Percentiles rank a stretch among this genome's conserved stretches.
Evolutionary conservation across 1,284 basidiomycete species (phyloP).

Genomic region (Boletus semigastroideus): DNA sequence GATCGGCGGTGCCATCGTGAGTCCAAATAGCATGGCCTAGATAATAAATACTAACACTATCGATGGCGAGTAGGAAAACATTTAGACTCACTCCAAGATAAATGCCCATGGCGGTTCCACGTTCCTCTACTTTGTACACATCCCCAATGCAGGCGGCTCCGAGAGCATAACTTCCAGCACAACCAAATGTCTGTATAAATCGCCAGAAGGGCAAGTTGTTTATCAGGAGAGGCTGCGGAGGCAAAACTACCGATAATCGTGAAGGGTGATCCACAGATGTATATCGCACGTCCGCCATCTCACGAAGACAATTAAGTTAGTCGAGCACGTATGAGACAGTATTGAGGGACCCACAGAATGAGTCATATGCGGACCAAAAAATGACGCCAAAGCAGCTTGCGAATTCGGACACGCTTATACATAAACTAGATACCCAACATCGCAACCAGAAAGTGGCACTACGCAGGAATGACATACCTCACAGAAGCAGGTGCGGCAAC

Average conservation of each 20-base stretch:
- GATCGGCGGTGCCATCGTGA: slow-evolving; percentile 43
- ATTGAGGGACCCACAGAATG: slow-evolving; percentile 27
- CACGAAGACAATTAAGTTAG: background rate
- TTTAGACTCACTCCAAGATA: slow-evolving; percentile 42
- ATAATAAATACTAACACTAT: background rate
- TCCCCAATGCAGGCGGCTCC: slow-evolving; percentile 52
- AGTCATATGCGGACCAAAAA: slow-evolving; percentile 28
- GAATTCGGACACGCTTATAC: slow-evolving; percentile 26
- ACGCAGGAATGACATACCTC: slow-evolving; percentile 33
- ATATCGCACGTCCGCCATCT: slow-evolving; percentile 46
- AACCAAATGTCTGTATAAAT: slow-evolving; percentile 48
- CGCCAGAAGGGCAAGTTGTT: slow-evolving; percentile 43
- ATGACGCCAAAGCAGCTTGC: slow-evolving; percentile 25
- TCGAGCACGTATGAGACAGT: background rate
- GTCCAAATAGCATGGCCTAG: slow-evolving; percentile 46
- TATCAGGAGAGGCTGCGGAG: slow-evolving; percentile 35
- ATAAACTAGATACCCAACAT: slow-evolving; percentile 18
- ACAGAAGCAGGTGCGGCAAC: slow-evolving; percentile 37
- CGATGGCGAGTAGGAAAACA: background rate
- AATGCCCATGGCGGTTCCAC: slow-evolving; percentile 49
- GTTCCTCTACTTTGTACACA: slow-evolving; percentile 44
- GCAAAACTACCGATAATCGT: slow-evolving; percentile 44
- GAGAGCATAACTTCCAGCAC: slow-evolving; percentile 39
- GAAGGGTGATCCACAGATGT: slow-evolving; percentile 46
- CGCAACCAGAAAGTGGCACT: background rate